Base-by-base conservation (phyloP, 1,284 basidiomycete genomes). In the Naganishia cerealis region DNA sequence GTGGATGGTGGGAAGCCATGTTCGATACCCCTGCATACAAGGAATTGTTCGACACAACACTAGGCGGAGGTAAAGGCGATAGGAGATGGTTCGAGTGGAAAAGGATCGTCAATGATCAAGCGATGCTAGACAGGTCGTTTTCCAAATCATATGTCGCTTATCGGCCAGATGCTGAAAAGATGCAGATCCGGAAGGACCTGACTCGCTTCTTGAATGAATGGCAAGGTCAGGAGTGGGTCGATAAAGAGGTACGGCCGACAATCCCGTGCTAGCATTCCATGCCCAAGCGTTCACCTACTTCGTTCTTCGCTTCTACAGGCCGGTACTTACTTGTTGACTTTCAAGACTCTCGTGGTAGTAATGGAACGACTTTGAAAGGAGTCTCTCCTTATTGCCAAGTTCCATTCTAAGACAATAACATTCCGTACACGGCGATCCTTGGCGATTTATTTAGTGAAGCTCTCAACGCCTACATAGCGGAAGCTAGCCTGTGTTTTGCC, bases 101-200 rank as follows among this genome's bases (percentile, higher is more conserved):
- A 21, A 40, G 29, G 26, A 53, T 66, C 29, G 56, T 67, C n/a
- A 56, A 48, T 18, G 69, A 70, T 33, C 58, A 65, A 39, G 63
- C 59, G 42, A 67, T 66, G 59, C 69, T 79, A 15, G 73, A 78
- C 26, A 70, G 76, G 16, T 42, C 76, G 43, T 73, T 79, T 65
- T 77, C 77, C 18, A 80, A 80, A 68, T 77, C 76, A 18, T 81
- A 78, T 69, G 69, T 81, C 53, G 77, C 77, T 3, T 73, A 75
- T 42, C 69, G 73, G 0, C 67, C 69, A 9, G 61, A 65, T 33
- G 15, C 77, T 38, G 73, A 80, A 42, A 72, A 73, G 10, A 72
- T 73, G 15, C 70, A 75, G 43, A 50, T 71, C 36, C 70, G 75
- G 18, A 66, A 65, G 9, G 48, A 75, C 53, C 71, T 79, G 8